Conservation (phyloP, 2,329 filamentous ascomycete genomes). For the Alternaria conjuncta region DNA sequence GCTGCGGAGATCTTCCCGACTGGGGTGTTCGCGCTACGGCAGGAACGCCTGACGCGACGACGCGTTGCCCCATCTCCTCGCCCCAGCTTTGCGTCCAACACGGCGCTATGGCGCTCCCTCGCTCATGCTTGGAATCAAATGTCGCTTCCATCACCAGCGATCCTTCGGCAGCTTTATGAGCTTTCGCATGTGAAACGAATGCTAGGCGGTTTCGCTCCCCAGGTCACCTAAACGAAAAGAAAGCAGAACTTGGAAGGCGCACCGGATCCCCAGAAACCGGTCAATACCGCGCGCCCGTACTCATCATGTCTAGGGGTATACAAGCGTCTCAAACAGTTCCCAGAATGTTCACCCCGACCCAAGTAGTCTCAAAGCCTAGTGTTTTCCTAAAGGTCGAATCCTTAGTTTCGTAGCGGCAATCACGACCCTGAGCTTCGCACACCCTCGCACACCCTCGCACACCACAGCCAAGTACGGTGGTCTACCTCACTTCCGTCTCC, state of each 20-base stretch:
- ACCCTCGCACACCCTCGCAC: not conserved
- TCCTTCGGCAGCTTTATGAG: not conserved
- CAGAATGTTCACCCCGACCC: not conserved
- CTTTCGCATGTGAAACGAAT: not conserved
- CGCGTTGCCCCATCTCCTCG: not conserved
- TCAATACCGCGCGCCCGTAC: not conserved
- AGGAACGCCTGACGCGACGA: not conserved
- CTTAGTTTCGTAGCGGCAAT: not conserved
- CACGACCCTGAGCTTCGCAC: not conserved
- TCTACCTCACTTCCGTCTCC: not conserved
- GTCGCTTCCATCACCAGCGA: not conserved
- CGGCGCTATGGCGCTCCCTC: not conserved
- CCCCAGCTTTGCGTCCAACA: not conserved
- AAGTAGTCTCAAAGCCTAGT: not conserved
- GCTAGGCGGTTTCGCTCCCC: not conserved
- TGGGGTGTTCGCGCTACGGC: not conserved
- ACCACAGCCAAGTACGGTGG: not conserved
- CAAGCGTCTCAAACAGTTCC: not conserved
- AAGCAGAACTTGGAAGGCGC: not conserved
- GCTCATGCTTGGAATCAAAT: not conserved
- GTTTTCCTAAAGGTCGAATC: not conserved
- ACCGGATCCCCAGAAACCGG: not conserved
- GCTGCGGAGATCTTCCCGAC: not conserved
- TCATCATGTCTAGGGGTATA: not conserved
- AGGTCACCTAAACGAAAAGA: not conserved